phyloP scores from a whole-genome alignment of 129 eudicot genomes.

The Rutidosis leptorrhynchoides region DNA sequence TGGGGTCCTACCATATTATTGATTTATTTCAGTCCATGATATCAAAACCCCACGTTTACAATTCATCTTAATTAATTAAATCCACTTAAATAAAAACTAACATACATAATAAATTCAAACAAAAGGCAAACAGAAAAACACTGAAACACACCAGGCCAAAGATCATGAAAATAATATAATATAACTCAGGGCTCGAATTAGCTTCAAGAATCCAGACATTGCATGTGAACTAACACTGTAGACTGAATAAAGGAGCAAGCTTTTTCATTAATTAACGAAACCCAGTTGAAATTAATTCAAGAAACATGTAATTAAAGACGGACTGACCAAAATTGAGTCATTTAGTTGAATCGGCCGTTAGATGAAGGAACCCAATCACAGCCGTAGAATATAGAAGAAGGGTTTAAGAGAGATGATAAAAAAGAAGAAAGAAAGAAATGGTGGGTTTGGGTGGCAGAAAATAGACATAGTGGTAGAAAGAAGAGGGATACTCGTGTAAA shows the following conservation, averaged over 20 bases:
- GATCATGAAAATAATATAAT: background rate
- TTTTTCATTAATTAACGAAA: constrained; percentile 25
- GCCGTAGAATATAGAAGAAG: constrained; percentile 30
- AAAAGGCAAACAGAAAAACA: background rate
- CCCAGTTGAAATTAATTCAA: constrained; percentile 17
- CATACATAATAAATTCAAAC: background rate
- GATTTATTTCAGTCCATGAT: constrained; percentile 26
- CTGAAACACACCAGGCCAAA: constrained; percentile 6
- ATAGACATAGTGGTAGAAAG: constrained; percentile 37
- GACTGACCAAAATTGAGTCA: constrained; percentile 37
- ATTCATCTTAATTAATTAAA: constrained; percentile 18
- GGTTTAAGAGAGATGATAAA: constrained; percentile 41
- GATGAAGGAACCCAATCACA: constrained; percentile 25
- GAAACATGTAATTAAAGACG: constrained; percentile 30
- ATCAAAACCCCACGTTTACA: constrained; percentile 25
- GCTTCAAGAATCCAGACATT: constrained; percentile 8
- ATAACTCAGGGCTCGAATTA: background rate
- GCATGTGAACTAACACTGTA: constrained; percentile 8
- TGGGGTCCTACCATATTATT: constrained; percentile 48
- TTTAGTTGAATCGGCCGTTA: constrained; percentile 23
- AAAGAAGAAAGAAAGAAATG: constrained; percentile 22
- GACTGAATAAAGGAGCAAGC: constrained; percentile 8
- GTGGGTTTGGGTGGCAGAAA: constrained; percentile 42
- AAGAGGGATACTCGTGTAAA: constrained; percentile 65
- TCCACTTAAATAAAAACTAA: constrained; percentile 10